Conservation (phyloP, 75 land plant genomes). For the Selaginella tamariscina region DNA sequence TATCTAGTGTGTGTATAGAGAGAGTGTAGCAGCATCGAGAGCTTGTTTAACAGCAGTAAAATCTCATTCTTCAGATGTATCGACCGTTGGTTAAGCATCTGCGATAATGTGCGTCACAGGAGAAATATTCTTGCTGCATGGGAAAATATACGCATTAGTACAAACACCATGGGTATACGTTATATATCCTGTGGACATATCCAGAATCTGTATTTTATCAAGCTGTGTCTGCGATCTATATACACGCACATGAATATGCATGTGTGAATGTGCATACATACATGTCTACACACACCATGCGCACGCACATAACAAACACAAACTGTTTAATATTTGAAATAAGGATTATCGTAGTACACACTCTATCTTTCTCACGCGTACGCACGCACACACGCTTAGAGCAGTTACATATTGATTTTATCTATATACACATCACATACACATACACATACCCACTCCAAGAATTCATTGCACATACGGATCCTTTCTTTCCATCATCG, state of each 20-base stretch:
- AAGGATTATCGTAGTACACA: not conserved
- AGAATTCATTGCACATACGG: conserved; percentile 85
- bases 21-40: conserved; percentile 36
- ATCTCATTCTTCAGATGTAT: conserved; percentile 63
- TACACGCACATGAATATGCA: not conserved
- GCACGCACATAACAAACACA: no score
- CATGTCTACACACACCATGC: no score
- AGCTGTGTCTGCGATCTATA: not conserved
- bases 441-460: conserved; percentile 65
- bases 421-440: not conserved
- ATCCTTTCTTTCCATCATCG: conserved; percentile 45
- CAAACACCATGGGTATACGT: no score
- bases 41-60: conserved; percentile 51
- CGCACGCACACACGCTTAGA: not conserved
- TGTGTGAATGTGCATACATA: not conserved
- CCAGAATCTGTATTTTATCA: not conserved
- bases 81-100: conserved; percentile 68
- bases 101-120: conserved; percentile 89
- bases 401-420: no score
- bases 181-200: no score
- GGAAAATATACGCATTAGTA: not conserved
- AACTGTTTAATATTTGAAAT: no score
- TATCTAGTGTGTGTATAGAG: no score
- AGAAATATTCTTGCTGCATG: conserved; percentile 59
- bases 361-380: not conserved